Evolutionary conservation across 768 basidiomycete species (phyloP).

Genomic region (Lactifluus hygrophoroides): DNA sequence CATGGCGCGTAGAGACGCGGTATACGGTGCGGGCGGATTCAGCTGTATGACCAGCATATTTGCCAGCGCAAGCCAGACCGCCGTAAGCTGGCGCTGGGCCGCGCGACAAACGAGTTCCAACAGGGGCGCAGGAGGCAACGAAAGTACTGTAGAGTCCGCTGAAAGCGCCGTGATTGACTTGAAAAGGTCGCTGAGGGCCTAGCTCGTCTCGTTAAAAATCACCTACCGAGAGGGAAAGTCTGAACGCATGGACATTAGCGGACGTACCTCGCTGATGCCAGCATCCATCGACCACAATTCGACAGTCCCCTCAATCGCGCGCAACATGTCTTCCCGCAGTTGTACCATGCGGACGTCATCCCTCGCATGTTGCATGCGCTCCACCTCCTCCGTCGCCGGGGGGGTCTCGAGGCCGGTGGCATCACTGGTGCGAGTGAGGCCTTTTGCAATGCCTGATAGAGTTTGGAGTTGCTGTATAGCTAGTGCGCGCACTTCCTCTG

Average conservation of each 20-base stretch:
- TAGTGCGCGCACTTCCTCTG: slow-evolving; percentile 59
- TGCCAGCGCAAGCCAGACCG: slow-evolving; percentile 78
- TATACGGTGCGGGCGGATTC: slow-evolving; percentile 55
- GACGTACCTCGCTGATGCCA: slow-evolving; percentile 64
- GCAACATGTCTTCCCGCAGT: slow-evolving; percentile 59
- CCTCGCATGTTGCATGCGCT: slow-evolving; percentile 50
- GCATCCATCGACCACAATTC: slow-evolving; percentile 77
- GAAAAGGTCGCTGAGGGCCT: slow-evolving; percentile 78
- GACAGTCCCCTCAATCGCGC: slow-evolving; percentile 49
- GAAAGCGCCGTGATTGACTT: slow-evolving; percentile 81
- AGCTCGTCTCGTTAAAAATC: neutral
- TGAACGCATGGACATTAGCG: neutral
- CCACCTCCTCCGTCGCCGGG: slow-evolving; percentile 44
- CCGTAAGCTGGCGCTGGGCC: slow-evolving; percentile 61
- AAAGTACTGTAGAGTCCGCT: slow-evolving; percentile 66
- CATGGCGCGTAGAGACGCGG: slow-evolving; percentile 38
- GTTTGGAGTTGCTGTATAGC: slow-evolving; percentile 71
- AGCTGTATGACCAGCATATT: slow-evolving; percentile 76
- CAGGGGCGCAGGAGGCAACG: slow-evolving; percentile 73
- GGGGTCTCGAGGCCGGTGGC: slow-evolving; percentile 50
- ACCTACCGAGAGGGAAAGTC: neutral
- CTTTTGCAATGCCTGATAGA: slow-evolving; percentile 78
- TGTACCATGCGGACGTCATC: slow-evolving; percentile 54
- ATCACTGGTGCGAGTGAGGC: slow-evolving; percentile 72
- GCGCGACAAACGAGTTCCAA: slow-evolving; percentile 72